phyloP scores from a whole-genome alignment of 768 basidiomycete species.

The Leucocoprinus leucothites region DNA sequence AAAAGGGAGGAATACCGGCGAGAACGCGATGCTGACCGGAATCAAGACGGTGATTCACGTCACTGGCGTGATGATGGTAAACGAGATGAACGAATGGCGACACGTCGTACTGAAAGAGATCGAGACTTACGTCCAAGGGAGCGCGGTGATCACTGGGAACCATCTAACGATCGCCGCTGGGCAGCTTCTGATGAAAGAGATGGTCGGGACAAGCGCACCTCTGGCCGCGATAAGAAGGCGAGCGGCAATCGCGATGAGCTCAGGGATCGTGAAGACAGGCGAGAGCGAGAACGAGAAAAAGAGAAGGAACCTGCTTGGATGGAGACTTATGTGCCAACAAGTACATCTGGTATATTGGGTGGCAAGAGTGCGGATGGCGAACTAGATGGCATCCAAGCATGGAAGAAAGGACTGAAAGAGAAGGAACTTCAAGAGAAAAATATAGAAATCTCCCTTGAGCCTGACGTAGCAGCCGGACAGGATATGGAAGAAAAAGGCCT shows the following conservation, averaged over 20 bases:
- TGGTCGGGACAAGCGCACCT: constrained; percentile 52
- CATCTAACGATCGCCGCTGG: constrained; percentile 54
- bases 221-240: constrained; percentile 56
- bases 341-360: constrained; percentile 61
- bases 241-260: constrained; percentile 35
- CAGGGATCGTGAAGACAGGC: constrained; percentile 46
- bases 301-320: constrained; percentile 94
- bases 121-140: constrained; percentile 38
- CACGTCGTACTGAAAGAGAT: constrained; percentile 57
- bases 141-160: constrained; percentile 44
- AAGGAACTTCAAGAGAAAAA: constrained; percentile 59
- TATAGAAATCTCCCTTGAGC: constrained; percentile 6
- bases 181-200: constrained; percentile 66
- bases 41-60: constrained; percentile 65
- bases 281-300: constrained; percentile 56
- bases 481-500: constrained; percentile 25
- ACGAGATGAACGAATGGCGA: constrained; percentile 70
- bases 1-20: constrained; percentile 37
- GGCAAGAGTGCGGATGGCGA: constrained; percentile 59
- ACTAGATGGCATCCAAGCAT: constrained; percentile 81
- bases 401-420: constrained; percentile 83
- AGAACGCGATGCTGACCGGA: constrained; percentile 39
- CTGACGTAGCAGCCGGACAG: constrained; percentile 6
- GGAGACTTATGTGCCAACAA: constrained; percentile 78
- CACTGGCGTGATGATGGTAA: constrained; percentile 84